These are phyloP conservation scores for Gossypium gossypioides DNA, from an alignment of 441 rosid genomes.

Conservation along the genomic window DNA sequence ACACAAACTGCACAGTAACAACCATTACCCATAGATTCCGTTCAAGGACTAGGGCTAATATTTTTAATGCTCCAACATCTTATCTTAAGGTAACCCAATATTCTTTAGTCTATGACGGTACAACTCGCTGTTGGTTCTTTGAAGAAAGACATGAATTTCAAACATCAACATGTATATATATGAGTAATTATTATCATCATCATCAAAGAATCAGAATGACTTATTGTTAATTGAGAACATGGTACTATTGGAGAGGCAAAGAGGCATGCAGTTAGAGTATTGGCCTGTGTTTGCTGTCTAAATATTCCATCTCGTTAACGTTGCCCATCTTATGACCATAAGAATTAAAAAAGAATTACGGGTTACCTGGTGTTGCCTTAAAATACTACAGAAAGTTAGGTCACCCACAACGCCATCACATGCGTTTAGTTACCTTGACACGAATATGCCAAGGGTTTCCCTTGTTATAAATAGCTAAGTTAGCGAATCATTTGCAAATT, in stretches of 20 bases:
- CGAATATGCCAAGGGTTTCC: conserved; percentile 6
- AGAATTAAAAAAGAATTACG: conserved; percentile 7
- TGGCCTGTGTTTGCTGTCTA: conserved; percentile 4
- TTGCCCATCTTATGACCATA: conserved; percentile 17
- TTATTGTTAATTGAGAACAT: neutral
- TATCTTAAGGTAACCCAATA: neutral
- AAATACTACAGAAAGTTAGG: conserved; percentile 13
- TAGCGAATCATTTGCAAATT: neutral
- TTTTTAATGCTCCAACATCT: neutral
- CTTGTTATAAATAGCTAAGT: conserved; percentile 17
- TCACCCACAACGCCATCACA: conserved; percentile 29
- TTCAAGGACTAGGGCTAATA: conserved; percentile 2
- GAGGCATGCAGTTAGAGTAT: conserved; percentile 8
- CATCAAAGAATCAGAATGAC: neutral
- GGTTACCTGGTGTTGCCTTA: conserved; percentile 25
- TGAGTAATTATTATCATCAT: neutral
- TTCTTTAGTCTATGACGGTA: neutral
- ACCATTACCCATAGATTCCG: neutral
- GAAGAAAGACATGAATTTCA: conserved; percentile 17
- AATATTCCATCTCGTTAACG: conserved; percentile 2
- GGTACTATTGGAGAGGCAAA: conserved; percentile 24
- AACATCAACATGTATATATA: neutral
- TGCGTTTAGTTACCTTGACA: conserved; percentile 16
- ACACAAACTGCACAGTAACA: conserved; percentile 8
- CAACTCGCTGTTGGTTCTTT: conserved; percentile 8